phyloP scores from a whole-genome alignment of 805 yeast genomes.

The Yarrowia phangngaensis region DNA sequence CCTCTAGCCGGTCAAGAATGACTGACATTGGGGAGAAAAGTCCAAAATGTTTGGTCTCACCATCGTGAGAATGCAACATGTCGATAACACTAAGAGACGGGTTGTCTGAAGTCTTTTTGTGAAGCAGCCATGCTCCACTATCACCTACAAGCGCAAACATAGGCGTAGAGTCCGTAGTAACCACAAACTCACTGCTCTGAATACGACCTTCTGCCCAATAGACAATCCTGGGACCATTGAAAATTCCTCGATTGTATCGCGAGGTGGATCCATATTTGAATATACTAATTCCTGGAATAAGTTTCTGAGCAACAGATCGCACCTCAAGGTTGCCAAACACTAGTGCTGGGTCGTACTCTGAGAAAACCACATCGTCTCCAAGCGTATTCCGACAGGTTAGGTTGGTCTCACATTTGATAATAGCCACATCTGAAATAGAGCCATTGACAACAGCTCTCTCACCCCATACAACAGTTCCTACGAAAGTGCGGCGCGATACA shows the following conservation, averaged over 20 bases:
- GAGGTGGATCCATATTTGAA: conserved; percentile 92
- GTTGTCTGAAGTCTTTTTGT: conserved; percentile 45
- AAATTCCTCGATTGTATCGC: conserved; percentile 67
- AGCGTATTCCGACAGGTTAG: conserved; percentile 57
- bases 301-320: conserved; percentile 48
- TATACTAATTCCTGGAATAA: conserved; percentile 53
- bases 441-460: conserved; percentile 68
- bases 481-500: conserved; percentile 69
- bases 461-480: conserved; percentile 93
- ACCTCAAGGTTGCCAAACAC: conserved; percentile 77
- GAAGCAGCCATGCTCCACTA: conserved; percentile 83
- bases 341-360: conserved; percentile 71
- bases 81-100: conserved; percentile 83
- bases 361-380: conserved; percentile 73
- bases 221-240: conserved; percentile 77
- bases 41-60: conserved; percentile 87
- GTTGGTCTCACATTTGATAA: conserved; percentile 60
- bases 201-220: conserved; percentile 92
- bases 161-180: conserved; percentile 50
- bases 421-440: conserved; percentile 77
- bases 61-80: conserved; percentile 92
- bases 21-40: conserved; percentile 78
- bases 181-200: conserved; percentile 83
- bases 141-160: conserved; percentile 90
- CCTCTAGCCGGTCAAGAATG: conserved; percentile 66